Evolutionary conservation across 805 yeast species (phyloP).

Genomic region (Ogataea allantospora): DNA sequence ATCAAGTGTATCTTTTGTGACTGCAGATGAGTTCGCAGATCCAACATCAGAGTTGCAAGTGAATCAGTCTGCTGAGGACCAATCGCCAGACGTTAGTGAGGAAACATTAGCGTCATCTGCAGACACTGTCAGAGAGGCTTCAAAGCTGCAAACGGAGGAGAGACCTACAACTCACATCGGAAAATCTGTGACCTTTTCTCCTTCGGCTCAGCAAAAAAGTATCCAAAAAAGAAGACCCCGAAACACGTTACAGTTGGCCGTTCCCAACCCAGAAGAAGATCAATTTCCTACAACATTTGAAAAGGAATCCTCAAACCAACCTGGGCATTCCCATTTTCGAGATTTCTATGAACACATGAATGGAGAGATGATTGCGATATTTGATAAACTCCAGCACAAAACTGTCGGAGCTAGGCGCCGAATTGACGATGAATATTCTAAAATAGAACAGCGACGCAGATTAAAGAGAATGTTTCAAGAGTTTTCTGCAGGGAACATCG

Average conservation of each 20-base stretch:
- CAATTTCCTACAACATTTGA: background rate
- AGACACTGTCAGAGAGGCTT: constrained; percentile 2
- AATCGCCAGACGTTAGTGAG: constrained; percentile 1
- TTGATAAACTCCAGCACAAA: constrained; percentile 23
- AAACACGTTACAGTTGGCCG: constrained; percentile 8
- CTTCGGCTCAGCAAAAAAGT: too few relatives aligned
- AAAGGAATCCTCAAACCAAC: background rate
- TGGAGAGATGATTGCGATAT: constrained; percentile 18
- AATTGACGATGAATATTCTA: constrained; percentile 16
- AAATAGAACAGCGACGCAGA: constrained; percentile 22
- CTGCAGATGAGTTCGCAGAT: constrained; percentile 21
- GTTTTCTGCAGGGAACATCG: constrained; percentile 56
- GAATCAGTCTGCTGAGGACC: too few relatives aligned
- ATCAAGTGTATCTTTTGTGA: constrained; percentile 25
- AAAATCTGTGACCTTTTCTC: constrained; percentile 19
- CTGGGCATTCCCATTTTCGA: constrained; percentile 11
- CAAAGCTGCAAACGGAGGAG: background rate
- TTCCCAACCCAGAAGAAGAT: constrained; percentile 14
- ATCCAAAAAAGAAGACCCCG: background rate
- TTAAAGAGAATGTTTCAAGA: constrained; percentile 31
- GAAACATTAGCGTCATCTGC: constrained; percentile 2
- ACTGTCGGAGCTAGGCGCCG: constrained; percentile 25
- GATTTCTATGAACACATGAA: constrained; percentile 18
- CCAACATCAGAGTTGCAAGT: background rate
- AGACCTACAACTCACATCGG: background rate